Evolutionary conservation across 2,329 filamentous ascomycete genomes (phyloP), one percentile per base, ranked within the genome.

Genomic region (Monosporascus sp.): DNA sequence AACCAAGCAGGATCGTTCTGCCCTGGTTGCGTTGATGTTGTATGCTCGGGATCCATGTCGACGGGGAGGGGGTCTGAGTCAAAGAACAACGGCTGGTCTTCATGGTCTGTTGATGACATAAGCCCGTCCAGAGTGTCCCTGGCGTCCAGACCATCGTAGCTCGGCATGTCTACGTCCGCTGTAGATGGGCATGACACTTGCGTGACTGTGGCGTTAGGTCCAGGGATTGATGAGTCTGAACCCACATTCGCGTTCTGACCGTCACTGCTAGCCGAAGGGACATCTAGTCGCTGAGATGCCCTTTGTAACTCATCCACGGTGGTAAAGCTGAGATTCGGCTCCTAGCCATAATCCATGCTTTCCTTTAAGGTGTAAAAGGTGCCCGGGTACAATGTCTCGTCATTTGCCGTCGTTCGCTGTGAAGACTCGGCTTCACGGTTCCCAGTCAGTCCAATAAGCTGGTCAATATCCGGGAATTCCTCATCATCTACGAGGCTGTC

Each of bases 281-380:
- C 51, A 49, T 61, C 61, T 31, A 66, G 58, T 37, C 62, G 59
- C 18, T 61, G 55, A 14, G 64, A 62, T 22, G 63, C 63, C 43
- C 65, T 66, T 45, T 61, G 58, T 14, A 68, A 52, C 47, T 67
- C 65, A 31, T 64, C 58, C 11, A 64, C 56, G 5, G 63, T 67
- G 47, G 65, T 67, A 50, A 68, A 67, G 58, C 65, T 68, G 8
- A 67, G 63, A 58, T 65, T 62, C 28, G 64, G 54, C 40, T 64
- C 57, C 58, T 56, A 60, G 51, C 64, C 65, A 55, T 63, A 58
- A 55, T 63, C 60, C 20, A 64, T 60, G 49, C 65, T 66, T 55
- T 67, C 63, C 48, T 60, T 62, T 37, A 65, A 48, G 3, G 59
- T 60, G 5, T 64, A 45, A 18, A 65, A 55, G 44, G 62, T 53